phyloP scores from a whole-genome alignment of 176 grass and related monocot species.

The Thalia dealbata region DNA sequence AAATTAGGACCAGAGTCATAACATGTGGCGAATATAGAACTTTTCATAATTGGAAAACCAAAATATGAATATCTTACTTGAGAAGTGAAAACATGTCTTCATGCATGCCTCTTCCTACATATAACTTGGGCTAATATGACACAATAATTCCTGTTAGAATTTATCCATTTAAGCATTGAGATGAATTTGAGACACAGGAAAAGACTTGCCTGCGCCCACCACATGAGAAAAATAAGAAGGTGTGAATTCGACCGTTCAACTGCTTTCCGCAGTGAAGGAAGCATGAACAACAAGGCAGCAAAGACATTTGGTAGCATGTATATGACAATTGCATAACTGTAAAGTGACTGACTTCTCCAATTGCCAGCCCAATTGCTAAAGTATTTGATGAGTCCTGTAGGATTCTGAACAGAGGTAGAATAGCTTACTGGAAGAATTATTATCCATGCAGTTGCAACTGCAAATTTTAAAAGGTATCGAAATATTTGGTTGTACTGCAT shows the following conservation, averaged over 20 bases:
- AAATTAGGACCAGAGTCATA: constrained; percentile 17
- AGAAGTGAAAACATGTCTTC: constrained; percentile 70
- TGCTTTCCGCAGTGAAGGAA: constrained; percentile 44
- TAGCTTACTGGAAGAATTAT: constrained; percentile 76
- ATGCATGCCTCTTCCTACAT: constrained; percentile 92
- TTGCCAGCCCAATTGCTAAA: constrained; percentile 77
- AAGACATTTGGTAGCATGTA: constrained; percentile 93
- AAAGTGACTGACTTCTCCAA: constrained; percentile 58
- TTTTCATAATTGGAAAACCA: constrained; percentile 9
- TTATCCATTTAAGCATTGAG: neutral
- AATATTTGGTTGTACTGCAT: constrained; percentile 60
- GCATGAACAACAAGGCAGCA: constrained; percentile 72
- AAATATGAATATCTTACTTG: constrained; percentile 47
- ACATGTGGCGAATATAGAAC: constrained; percentile 10
- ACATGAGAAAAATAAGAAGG: constrained; percentile 68
- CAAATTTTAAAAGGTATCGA: constrained; percentile 73
- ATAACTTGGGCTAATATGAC: constrained; percentile 63
- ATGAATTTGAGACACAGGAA: neutral
- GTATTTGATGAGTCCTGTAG: constrained; percentile 64
- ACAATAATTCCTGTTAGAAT: neutral
- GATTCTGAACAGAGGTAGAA: constrained; percentile 63
- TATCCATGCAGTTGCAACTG: constrained; percentile 69
- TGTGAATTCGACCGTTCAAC: constrained; percentile 60
- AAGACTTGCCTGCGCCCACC: constrained; percentile 84
- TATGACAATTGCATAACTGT: constrained; percentile 71